phyloP scores from a whole-genome alignment of 2,329 filamentous ascomycete species.

The Periglandula ipomoeae region DNA sequence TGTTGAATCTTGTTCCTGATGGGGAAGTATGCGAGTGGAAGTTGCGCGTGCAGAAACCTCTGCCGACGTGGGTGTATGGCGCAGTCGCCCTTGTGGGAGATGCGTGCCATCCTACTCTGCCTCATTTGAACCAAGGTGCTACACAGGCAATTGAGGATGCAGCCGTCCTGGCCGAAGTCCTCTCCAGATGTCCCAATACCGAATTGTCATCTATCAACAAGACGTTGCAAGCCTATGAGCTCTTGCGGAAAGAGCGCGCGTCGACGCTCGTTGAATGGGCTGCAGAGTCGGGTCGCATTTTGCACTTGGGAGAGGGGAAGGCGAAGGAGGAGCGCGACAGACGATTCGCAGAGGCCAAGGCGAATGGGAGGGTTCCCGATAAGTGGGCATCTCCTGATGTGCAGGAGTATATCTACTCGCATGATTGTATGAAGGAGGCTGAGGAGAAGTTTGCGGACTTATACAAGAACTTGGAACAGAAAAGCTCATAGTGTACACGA shows the following conservation, averaged over 20 bases:
- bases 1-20: conserved; percentile 48
- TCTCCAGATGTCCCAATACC: conserved; percentile 29
- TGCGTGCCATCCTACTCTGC: conserved; percentile 57
- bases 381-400: conserved; percentile 64
- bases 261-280: conserved; percentile 44
- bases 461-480: conserved; percentile 19
- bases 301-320: conserved; percentile 47
- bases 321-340: conserved; percentile 48
- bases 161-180: conserved; percentile 46
- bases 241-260: conserved; percentile 46
- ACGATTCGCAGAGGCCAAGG: conserved; percentile 41
- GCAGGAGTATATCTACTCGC: conserved; percentile 54
- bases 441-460: conserved; percentile 41
- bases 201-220: conserved; percentile 31
- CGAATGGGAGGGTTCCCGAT: conserved; percentile 45
- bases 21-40: conserved; percentile 58
- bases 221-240: conserved; percentile 45
- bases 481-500: too few relatives aligned
- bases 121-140: conserved; percentile 57
- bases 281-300: conserved; percentile 36
- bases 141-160: conserved; percentile 60
- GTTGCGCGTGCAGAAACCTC: conserved; percentile 42
- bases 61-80: conserved; percentile 50
- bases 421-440: conserved; percentile 49
- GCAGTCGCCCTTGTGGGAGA: conserved; percentile 51